phyloP scores from a whole-genome alignment of 23 red algal genomes.

The Cyanidioschyzon merolae region DNA sequence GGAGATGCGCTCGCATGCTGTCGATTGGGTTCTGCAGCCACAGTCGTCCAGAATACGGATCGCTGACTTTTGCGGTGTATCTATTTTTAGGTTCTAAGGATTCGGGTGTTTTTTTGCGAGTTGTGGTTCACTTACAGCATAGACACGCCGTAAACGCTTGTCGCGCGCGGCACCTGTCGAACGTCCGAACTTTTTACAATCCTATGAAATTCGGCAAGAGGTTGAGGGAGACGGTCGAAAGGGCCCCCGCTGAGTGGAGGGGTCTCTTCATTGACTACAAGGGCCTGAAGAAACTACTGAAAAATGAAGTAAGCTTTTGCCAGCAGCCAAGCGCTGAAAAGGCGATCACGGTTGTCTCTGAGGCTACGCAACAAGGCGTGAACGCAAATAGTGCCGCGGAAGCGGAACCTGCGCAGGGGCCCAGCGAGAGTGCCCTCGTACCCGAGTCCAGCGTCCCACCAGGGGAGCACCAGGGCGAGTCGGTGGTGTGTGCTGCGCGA shows the following conservation, averaged over 20 bases:
- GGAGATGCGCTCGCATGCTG: too few relatives aligned
- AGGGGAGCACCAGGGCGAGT: neutral
- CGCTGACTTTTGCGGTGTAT: too few relatives aligned
- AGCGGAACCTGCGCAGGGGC: neutral
- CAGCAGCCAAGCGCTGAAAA: neutral
- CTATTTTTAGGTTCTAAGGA: too few relatives aligned
- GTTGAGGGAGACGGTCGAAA: conserved; percentile 52
- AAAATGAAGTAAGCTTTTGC: neutral
- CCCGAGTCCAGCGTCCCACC: neutral
- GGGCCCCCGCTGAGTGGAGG: conserved; percentile 41
- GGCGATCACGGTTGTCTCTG: neutral
- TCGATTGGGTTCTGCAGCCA: too few relatives aligned
- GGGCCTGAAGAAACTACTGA: conserved; percentile 54
- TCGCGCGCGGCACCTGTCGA: too few relatives aligned
- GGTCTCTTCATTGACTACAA: conserved; percentile 80
- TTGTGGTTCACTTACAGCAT: too few relatives aligned
- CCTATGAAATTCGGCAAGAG: conserved; percentile 98
- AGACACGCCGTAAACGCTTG: too few relatives aligned
- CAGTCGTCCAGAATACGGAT: too few relatives aligned
- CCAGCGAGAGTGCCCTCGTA: neutral
- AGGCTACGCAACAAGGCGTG: neutral
- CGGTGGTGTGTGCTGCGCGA: neutral
- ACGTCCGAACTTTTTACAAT: neutral
- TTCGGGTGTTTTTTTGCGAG: too few relatives aligned
- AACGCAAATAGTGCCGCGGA: neutral